phyloP scores from a whole-genome alignment of 352 stramenopile genomes.

The Peronospora tabacina region DNA sequence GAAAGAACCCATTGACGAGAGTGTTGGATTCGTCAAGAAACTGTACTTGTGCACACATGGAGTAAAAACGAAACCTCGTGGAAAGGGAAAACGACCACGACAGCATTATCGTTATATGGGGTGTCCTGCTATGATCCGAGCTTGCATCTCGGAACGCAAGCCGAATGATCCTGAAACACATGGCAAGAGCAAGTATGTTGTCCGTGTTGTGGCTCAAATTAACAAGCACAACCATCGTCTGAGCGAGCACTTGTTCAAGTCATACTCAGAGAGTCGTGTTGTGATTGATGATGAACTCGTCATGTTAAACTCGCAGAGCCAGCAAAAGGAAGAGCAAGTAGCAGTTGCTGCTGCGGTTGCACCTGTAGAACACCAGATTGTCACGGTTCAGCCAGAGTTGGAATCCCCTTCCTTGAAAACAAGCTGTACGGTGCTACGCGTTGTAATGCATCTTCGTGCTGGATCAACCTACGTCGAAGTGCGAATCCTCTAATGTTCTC shows the following conservation, averaged over 20 bases:
- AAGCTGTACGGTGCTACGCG: conserved; percentile 27
- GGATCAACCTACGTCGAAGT: neutral
- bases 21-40: conserved; percentile 80
- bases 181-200: conserved; percentile 69
- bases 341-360: conserved; percentile 10
- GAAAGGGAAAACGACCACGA: conserved; percentile 68
- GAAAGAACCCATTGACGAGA: conserved; percentile 83
- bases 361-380: conserved; percentile 33
- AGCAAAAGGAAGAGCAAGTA: conserved; percentile 43
- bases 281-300: conserved; percentile 80
- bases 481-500: conserved; percentile 6
- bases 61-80: conserved; percentile 76
- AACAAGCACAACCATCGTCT: conserved; percentile 83
- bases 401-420: conserved; percentile 52
- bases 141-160: conserved; percentile 76
- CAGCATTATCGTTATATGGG: conserved; percentile 84
- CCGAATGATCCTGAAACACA: conserved; percentile 32
- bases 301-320: conserved; percentile 34
- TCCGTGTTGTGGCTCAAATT: conserved; percentile 80
- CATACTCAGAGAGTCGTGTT: conserved; percentile 78
- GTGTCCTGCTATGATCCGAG: conserved; percentile 75
- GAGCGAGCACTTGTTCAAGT: conserved; percentile 83
- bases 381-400: conserved; percentile 27
- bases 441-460: neutral
- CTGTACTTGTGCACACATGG: conserved; percentile 78